Evolutionary conservation across 805 yeast species (phyloP), one percentile per base, ranked within the genome.

Genomic region (Metschnikowia baotianmanensis): DNA sequence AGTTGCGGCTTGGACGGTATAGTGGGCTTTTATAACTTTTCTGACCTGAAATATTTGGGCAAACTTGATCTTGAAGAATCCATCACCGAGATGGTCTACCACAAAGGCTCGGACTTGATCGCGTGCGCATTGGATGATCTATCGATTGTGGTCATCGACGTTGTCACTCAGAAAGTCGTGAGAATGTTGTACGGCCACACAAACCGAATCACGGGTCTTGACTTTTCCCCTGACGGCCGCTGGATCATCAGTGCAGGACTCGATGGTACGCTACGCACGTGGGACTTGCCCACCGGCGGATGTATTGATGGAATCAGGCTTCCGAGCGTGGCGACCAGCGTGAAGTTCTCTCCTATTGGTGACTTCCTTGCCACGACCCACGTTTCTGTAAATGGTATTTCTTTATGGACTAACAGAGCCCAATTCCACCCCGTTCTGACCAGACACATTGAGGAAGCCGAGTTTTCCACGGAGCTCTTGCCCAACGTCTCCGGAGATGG

Each of bases 261-360:
- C 45, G 99, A 93, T 59, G 74, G 86, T 2, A 89, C 98, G 0
- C 71, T 93, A 35, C 78, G 99, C 56, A 88, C 96, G 0, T 93
- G 98, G 98, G 98, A 93, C 61, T 75, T 93, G 45, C 98, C 98
- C 30, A 85, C 96, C 1, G 98, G 99, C 35, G 87, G 90, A 1
- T 91, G 98, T 62, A 88, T 93, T 42, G 99, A 93, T 66, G 97
- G 96, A 47, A 81, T 91, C 13, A 67, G 70, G 38, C 74, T 93
- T 19, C 80, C 83, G 1, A 78, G 74, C 51, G 90, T 89, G n/a
- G 95, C 84, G 3, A 88, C 97, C 0, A 70, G 77, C 40, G 71
- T 95, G 23, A 79, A 82, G 55, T 77, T 93, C 48, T 86, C 96
- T 12, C 95, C 95, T 2, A 72, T 80, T 41, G 96, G 96, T 31